Conservation (phyloP, 2,329 filamentous ascomycete species). For the Cytospora piceicola region DNA sequence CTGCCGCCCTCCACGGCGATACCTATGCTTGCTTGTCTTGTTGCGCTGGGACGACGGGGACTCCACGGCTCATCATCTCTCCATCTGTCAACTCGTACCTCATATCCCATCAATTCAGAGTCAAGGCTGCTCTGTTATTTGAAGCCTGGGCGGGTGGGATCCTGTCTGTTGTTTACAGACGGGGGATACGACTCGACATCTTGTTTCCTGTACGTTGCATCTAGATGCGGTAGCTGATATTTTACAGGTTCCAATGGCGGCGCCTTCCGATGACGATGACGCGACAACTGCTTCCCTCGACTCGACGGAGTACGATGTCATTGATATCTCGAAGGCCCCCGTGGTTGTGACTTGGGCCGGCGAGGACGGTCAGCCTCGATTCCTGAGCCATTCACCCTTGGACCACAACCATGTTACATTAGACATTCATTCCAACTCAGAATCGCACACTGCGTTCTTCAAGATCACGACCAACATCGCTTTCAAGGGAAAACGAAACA, state of each 20-base stretch:
- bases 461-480: conserved; percentile 28
- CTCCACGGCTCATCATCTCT: conserved; percentile 14
- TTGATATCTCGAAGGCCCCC: conserved; percentile 14
- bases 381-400: conserved; percentile 10
- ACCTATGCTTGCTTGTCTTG: conserved; percentile 24
- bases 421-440: conserved; percentile 7
- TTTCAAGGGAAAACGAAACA: conserved; percentile 26
- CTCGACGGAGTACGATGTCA: conserved; percentile 6
- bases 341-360: conserved; percentile 24
- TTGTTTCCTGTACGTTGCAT: neutral
- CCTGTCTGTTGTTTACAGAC: conserved; percentile 13
- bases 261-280: conserved; percentile 17
- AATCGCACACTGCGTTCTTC: conserved; percentile 22
- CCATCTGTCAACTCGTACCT: conserved; percentile 4
- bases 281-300: conserved; percentile 19
- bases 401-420: conserved; percentile 25
- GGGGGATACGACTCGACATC: conserved; percentile 25
- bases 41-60: conserved; percentile 30
- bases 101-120: conserved; percentile 17
- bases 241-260: conserved; percentile 21
- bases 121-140: conserved; percentile 29
- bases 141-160: conserved; percentile 32
- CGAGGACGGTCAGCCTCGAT: conserved; percentile 1
- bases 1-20: conserved; percentile 18
- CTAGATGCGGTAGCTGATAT: conserved; percentile 14